Evolutionary conservation across 2,329 filamentous ascomycete species (phyloP).

Genomic region (Dryadomyces quercivorus): DNA sequence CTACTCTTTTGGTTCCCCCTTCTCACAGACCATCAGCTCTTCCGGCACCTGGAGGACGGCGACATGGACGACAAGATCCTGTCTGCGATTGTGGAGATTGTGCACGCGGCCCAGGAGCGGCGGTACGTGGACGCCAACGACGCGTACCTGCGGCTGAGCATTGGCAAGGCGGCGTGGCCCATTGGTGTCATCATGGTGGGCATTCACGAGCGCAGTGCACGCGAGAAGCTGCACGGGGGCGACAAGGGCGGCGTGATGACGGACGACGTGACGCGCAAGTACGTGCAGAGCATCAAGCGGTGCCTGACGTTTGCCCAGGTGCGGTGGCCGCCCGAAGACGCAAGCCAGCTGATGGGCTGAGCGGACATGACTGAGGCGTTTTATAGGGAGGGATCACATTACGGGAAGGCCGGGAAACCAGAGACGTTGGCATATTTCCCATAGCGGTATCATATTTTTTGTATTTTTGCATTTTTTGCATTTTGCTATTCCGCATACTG

Average conservation of each 20-base stretch:
- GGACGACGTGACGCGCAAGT: slow-evolving; percentile 91
- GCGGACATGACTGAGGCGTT: neutral
- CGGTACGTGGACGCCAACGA: slow-evolving; percentile 96
- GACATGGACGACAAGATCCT: slow-evolving; percentile 71
- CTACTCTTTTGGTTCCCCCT: neutral
- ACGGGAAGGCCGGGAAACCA: neutral
- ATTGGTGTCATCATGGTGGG: slow-evolving; percentile 99
- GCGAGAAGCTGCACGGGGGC: slow-evolving; percentile 86
- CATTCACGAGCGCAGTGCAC: slow-evolving; percentile 91
- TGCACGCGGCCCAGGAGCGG: slow-evolving; percentile 76
- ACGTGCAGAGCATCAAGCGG: slow-evolving; percentile 92
- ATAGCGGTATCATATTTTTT: neutral
- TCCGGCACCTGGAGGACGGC: slow-evolving; percentile 74
- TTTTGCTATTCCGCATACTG: neutral
- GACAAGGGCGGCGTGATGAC: slow-evolving; percentile 92
- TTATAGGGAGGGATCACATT: neutral
- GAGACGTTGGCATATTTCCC: neutral
- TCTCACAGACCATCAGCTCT: slow-evolving; percentile 37
- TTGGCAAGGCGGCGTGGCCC: slow-evolving; percentile 95
- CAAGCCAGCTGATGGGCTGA: slow-evolving; percentile 88
- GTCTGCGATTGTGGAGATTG: slow-evolving; percentile 79
- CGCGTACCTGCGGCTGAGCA: slow-evolving; percentile 82
- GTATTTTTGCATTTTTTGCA: neutral
- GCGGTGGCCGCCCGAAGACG: slow-evolving; percentile 86
- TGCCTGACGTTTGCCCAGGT: slow-evolving; percentile 95